Evolutionary conservation across 345 rosid genomes (phyloP), one percentile per base, ranked within the genome.

Genomic region (Eutrema japonicum): DNA sequence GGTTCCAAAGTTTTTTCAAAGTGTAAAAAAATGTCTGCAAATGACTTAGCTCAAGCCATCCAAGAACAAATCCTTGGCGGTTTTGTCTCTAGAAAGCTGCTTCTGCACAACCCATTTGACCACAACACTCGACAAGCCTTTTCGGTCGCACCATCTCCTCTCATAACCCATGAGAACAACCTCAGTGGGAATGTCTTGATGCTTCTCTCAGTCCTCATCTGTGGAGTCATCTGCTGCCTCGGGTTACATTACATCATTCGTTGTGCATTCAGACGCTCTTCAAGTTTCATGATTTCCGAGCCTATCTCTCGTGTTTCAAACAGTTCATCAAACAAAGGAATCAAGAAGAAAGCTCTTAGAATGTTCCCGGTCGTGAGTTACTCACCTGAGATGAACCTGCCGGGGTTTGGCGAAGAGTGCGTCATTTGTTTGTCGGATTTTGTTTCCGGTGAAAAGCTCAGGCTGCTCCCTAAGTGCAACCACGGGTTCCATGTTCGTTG

Each of bases 401-500:
- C 79, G 0, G 83, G 92, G 3, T 41, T 84, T 18, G 88, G 79
- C n/a, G 79, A 80, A 7, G 86, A 85, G 51, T 87, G 92, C 18
- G 81, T 68, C 33, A 87, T 87, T 22, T 87, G 92, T 76, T 68
- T 87, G 40, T 79, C 88, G 0, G 88, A 82, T 35, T 85, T 81
- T 73, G 60, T 69, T 30, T 10, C 68, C 0, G 84, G 85, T 32
- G 92, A 87, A 11, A 59, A 68, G 12, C 50, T 85, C 9, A 82
- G 89, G 55, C 66, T 87, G 30, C 83, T 89, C 38, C 96, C 92
- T 0, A 84, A 83, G 47, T 88, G 91, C 73, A 82, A 83, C 83
- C 95, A 89, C 35, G 88, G 91, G 0, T 89, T 87, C 70, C 95
- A 89, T 49, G 85, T 85, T 26, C 66, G 65, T 8, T 89, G 95